phyloP scores from a whole-genome alignment of 139 green algal genomes.

The Pleodorina starrii region DNA sequence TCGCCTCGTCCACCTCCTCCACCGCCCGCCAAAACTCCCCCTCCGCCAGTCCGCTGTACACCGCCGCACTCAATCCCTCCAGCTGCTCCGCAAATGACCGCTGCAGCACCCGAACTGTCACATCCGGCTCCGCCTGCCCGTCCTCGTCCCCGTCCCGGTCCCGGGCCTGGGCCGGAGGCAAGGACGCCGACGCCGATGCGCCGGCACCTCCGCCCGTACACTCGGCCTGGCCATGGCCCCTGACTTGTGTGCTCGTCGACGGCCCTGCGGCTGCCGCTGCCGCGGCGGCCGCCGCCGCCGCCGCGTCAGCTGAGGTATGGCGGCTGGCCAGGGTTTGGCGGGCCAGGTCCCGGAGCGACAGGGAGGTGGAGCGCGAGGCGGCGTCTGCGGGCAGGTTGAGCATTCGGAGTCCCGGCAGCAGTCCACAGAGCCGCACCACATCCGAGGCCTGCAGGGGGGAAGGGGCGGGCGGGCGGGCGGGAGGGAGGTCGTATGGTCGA shows the following conservation, averaged over 20 bases:
- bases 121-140: too few species aligned
- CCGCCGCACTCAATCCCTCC: neutral
- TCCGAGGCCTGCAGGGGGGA: neutral
- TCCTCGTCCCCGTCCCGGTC: too few species aligned
- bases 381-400: conserved; percentile 7
- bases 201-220: too few species aligned
- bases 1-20: neutral
- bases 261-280: too few species aligned
- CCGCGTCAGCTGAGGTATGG: neutral
- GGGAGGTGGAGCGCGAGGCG: neutral
- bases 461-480: neutral
- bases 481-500: neutral
- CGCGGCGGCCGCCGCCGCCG: neutral
- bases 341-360: neutral
- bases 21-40: conserved; percentile 25
- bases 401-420: conserved; percentile 22
- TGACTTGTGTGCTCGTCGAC: too few species aligned
- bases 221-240: too few species aligned
- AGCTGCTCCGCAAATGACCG: conserved; percentile 9
- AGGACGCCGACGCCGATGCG: too few species aligned
- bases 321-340: neutral
- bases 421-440: neutral
- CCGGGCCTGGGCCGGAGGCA: too few species aligned
- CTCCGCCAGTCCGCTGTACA: conserved; percentile 20
- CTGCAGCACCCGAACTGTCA: too few species aligned